A percentile compares a stretch with the other conserved stretches of the same genome.
Evolutionary conservation across 1,284 basidiomycete species (phyloP).

Genomic region (Trichosporon ovoides): DNA sequence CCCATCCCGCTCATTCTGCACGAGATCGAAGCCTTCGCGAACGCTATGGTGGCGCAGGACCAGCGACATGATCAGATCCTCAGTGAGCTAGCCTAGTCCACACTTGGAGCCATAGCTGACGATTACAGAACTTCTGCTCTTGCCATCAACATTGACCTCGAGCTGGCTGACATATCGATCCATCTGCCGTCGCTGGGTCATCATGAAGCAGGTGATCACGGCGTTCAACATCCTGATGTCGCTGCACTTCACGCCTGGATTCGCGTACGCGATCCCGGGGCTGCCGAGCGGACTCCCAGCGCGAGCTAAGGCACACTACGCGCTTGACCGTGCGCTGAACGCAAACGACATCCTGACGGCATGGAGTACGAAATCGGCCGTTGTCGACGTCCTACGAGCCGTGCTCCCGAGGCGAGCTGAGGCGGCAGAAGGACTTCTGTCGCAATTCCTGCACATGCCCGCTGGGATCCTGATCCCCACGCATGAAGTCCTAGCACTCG

Average conservation of each 20-base stretch:
- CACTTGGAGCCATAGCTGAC: slow-evolving; percentile 1
- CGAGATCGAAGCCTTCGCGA: slow-evolving; percentile 30
- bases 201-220: slow-evolving; percentile 27
- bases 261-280: slow-evolving; percentile 23
- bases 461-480: slow-evolving; percentile 26
- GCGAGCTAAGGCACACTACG: slow-evolving; percentile 25
- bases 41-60: slow-evolving; percentile 29
- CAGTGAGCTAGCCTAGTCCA: slow-evolving; percentile 22
- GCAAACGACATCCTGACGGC: slow-evolving; percentile 34
- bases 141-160: slow-evolving; percentile 12
- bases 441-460: slow-evolving; percentile 27
- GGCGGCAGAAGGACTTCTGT: slow-evolving; percentile 28
- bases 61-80: slow-evolving; percentile 32
- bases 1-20: slow-evolving; percentile 25
- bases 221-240: slow-evolving; percentile 36
- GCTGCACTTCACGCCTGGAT: slow-evolving; percentile 35
- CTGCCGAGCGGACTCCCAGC: slow-evolving; percentile 24
- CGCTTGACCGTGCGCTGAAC: slow-evolving; percentile 27
- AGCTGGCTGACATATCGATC: slow-evolving; percentile 36
- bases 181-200: slow-evolving; percentile 33
- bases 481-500: slow-evolving; percentile 32
- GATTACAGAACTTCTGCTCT: slow-evolving; percentile 17
- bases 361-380: slow-evolving; percentile 19
- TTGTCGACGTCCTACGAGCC: slow-evolving; percentile 30
- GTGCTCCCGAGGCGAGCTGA: slow-evolving; percentile 28